phyloP scores from a whole-genome alignment of 2,329 filamentous ascomycete species.

The Xylaria sp. region DNA sequence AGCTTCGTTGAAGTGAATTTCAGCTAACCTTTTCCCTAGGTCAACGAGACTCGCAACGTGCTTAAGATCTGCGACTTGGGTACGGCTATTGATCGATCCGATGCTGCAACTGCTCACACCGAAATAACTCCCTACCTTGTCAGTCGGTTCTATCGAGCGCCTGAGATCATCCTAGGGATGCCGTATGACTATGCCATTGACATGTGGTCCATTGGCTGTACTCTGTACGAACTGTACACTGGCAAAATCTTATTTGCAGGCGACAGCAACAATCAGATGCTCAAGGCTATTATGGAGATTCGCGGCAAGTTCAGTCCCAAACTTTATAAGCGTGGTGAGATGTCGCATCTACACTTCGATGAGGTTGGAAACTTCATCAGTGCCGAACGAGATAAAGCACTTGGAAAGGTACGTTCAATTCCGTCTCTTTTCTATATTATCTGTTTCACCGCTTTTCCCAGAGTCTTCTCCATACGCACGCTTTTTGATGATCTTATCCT shows the following conservation, averaged over 20 bases:
- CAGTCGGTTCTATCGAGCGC: conserved; percentile 95
- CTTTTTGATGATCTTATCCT: conserved; percentile 19
- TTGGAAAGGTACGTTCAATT: conserved; percentile 74
- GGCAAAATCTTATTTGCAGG: conserved; percentile 97
- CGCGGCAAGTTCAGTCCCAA: conserved; percentile 92
- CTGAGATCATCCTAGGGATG: conserved; percentile 97
- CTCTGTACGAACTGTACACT: conserved; percentile 95
- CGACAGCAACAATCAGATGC: conserved; percentile 97
- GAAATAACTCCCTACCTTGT: conserved; percentile 95
- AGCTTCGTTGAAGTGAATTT: conserved; percentile 40
- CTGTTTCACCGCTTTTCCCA: conserved; percentile 1
- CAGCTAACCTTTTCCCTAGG: conserved; percentile 53
- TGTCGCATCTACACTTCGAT: conserved; percentile 84
- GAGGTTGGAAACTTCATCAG: conserved; percentile 85
- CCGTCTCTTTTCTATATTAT: conserved; percentile 29
- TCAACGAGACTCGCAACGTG: conserved; percentile 83
- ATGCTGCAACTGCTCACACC: conserved; percentile 75
- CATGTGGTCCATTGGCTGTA: conserved; percentile 98
- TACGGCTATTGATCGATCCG: conserved; percentile 90
- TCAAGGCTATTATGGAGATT: conserved; percentile 94
- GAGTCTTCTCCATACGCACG: conserved; percentile 9
- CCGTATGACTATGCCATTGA: conserved; percentile 94
- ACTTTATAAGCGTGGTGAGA: conserved; percentile 82
- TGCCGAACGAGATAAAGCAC: conserved; percentile 86
- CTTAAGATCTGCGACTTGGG: conserved; percentile 97